phyloP scores from a whole-genome alignment of 2,329 filamentous ascomycete genomes.

The Calonectria henricotiae region DNA sequence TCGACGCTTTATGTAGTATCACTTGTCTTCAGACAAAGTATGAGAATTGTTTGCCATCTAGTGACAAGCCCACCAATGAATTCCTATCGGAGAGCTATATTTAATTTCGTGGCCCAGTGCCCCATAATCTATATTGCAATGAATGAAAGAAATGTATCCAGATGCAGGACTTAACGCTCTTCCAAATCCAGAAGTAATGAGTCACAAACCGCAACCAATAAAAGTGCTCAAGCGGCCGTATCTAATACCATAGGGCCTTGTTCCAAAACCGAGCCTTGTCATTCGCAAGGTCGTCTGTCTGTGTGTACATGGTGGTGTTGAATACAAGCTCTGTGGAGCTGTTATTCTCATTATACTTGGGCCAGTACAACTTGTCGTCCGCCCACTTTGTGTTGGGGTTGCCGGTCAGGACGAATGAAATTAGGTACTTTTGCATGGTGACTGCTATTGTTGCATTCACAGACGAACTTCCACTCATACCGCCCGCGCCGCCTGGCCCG shows the following conservation, averaged over 20 bases:
- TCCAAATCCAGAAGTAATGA: neutral
- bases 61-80: too few species aligned
- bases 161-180: neutral
- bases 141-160: neutral
- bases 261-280: conserved; percentile 27
- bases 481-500: conserved; percentile 9
- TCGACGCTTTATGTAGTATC: too few species aligned
- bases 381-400: conserved; percentile 30
- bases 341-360: conserved; percentile 24
- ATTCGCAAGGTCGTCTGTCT: conserved; percentile 18
- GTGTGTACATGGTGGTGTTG: conserved; percentile 30
- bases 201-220: neutral
- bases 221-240: neutral
- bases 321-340: conserved; percentile 24
- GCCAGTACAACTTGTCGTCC: conserved; percentile 29
- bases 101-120: too few species aligned
- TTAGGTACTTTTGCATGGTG: conserved; percentile 28
- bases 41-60: too few species aligned
- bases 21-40: too few species aligned
- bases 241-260: conserved; percentile 27
- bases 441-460: conserved; percentile 20
- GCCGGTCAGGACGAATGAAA: conserved; percentile 28
- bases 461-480: conserved; percentile 23
- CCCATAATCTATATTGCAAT: too few species aligned
- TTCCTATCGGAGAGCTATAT: too few species aligned